Evolutionary conservation across 768 basidiomycete genomes (phyloP).

Genomic region (Tricholoma matsutake): DNA sequence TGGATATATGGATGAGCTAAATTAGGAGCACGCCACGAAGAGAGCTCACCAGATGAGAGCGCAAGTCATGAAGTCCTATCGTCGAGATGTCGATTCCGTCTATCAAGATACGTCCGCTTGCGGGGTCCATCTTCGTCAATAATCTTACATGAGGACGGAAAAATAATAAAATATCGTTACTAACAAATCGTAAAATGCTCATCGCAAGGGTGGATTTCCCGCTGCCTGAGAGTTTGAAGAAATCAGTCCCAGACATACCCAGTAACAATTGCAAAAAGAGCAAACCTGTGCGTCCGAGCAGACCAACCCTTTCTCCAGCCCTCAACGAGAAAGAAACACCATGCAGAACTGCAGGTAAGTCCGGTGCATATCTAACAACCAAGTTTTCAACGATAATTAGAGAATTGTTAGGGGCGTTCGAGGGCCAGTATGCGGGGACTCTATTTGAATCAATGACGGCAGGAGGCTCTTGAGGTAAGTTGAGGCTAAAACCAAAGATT

Average conservation of each 20-base stretch:
- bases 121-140: constrained; percentile 69
- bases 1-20: constrained; percentile 22
- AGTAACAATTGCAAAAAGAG: too few relatives aligned
- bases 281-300: constrained; percentile 76
- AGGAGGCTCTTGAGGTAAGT: constrained; percentile 84
- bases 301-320: constrained; percentile 70
- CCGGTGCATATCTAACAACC: constrained; percentile 78
- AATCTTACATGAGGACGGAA: too few relatives aligned
- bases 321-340: constrained; percentile 69
- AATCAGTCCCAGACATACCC: too few relatives aligned
- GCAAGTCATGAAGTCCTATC: constrained; percentile 81
- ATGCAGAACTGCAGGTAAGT: constrained; percentile 77
- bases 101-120: constrained; percentile 71
- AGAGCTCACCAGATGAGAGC: constrained; percentile 60
- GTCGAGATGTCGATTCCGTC: constrained; percentile 86
- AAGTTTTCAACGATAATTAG: constrained; percentile 73
- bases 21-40: not conserved
- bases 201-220: constrained; percentile 84
- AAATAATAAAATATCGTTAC: too few relatives aligned
- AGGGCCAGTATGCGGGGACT: constrained; percentile 92
- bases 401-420: constrained; percentile 52
- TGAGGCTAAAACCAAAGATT: constrained; percentile 35
- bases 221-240: too few relatives aligned
- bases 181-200: constrained; percentile 78
- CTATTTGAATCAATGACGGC: constrained; percentile 67